Percentiles rank a stretch among this genome's conserved stretches.
Evolutionary conservation across 2,329 filamentous ascomycete species (phyloP).

Genomic region (Fusarium heterosporum): DNA sequence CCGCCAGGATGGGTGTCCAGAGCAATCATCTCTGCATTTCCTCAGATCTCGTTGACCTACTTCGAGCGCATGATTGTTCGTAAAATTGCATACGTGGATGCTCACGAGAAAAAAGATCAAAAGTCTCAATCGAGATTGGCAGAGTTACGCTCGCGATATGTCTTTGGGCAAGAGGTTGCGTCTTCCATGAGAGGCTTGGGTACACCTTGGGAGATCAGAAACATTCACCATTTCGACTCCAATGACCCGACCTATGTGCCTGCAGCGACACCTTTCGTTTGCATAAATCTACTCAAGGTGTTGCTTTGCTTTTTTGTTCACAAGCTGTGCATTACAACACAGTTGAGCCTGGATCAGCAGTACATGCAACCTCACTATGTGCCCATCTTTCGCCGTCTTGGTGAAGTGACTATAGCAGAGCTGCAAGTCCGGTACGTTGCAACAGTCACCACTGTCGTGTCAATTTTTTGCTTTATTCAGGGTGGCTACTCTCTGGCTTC

Average conservation of each 20-base stretch:
- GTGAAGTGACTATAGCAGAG: conserved; percentile 17
- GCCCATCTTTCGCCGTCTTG: conserved; percentile 30
- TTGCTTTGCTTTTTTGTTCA: conserved; percentile 31
- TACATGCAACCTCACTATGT: conserved; percentile 28
- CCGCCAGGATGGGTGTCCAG: conserved; percentile 40
- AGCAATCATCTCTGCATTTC: conserved; percentile 35
- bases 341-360: conserved; percentile 26
- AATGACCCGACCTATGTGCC: conserved; percentile 26
- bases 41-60: conserved; percentile 38
- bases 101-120: conserved; percentile 5
- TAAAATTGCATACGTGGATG: conserved; percentile 28
- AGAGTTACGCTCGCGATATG: conserved; percentile 28
- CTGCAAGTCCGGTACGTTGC: conserved; percentile 38
- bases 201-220: conserved; percentile 39
- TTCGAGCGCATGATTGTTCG: conserved; percentile 42
- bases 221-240: conserved; percentile 41
- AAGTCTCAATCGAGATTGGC: background rate
- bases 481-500: conserved; percentile 36
- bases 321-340: conserved; percentile 33
- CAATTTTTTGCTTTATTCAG: conserved; percentile 41
- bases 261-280: conserved; percentile 12
- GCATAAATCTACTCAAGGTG: conserved; percentile 28
- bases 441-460: conserved; percentile 36
- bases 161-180: conserved; percentile 38
- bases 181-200: conserved; percentile 40